Evolutionary conservation across 2,329 filamentous ascomycete genomes (phyloP), one percentile per base, ranked within the genome.

Genomic region (Curvularia lunata): DNA sequence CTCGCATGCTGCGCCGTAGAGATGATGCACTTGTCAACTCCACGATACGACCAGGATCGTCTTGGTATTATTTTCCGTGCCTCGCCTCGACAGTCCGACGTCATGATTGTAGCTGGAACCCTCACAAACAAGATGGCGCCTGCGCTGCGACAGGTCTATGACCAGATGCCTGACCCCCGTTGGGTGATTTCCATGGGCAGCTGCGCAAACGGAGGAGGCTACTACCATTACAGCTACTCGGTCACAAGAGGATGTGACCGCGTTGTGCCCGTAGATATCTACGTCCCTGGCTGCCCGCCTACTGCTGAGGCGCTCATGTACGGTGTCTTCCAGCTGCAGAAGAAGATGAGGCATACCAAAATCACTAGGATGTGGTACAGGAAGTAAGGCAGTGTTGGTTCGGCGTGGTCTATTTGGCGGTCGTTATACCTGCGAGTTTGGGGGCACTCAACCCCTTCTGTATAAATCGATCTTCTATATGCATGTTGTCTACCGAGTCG

Each of bases 81-180:
- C 58, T 94, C 91, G 9, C 92, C 92, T 4, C 89, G 92, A 63
- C 92, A 96, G 79, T 91, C 91, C 56, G 92, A 97, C 77, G 90
- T 96, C 66, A 96, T 97, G 91, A 95, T 97, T 71, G 92, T 97
- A 28, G 92, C 92, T 25, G 92, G 92, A 58, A 97, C 92, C 28
- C 85, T 97, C 61, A 96, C 91, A 68, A 97, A 97, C 84, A 97
- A 97, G 83, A 97, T 97, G 92, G 92, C 91, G 1, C 91, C 92
- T 2, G 92, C 92, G 32, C 82, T 97, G 73, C 85, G 92, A 77
- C 91, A 95, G 80, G 89, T 96, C 61, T 97, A 97, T 81, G 92
- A 97, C 78, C 92, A 96, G 83, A 96, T 96, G 92, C 91, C 92
- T 28, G 92, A 96, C 30, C 92, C 92, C 25, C 86, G 90, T 73